phyloP scores from a whole-genome alignment of 2,329 filamentous ascomycete species.

The Delphinella strobiligena region DNA sequence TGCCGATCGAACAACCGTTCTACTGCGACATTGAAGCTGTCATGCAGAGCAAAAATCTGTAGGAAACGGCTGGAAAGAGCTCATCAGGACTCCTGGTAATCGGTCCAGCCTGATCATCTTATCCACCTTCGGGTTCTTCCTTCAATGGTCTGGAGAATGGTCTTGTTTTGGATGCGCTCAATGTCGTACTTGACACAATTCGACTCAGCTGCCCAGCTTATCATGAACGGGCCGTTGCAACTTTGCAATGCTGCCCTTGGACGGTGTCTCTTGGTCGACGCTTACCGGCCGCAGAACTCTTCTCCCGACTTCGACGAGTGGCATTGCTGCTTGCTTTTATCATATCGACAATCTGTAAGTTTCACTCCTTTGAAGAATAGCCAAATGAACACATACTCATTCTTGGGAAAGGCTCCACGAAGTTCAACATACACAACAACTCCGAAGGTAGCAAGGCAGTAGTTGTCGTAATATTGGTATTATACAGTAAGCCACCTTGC shows the following conservation, averaged over 20 bases:
- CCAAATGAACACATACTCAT: too few species aligned
- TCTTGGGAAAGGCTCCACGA: too few species aligned
- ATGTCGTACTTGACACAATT: conserved; percentile 21
- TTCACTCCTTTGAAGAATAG: too few species aligned
- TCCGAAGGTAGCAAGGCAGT: conserved; percentile 19
- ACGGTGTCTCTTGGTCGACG: conserved; percentile 23
- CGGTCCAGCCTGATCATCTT: conserved; percentile 42
- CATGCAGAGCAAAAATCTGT: conserved; percentile 35
- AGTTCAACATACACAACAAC: conserved; percentile 14
- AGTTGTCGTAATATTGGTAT: conserved; percentile 22
- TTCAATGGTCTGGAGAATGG: conserved; percentile 47
- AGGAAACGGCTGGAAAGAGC: conserved; percentile 32
- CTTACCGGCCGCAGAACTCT: conserved; percentile 22
- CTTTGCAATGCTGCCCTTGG: conserved; percentile 48
- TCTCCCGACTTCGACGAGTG: conserved; percentile 24
- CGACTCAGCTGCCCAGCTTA: conserved; percentile 23
- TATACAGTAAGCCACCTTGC: too few species aligned
- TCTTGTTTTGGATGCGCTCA: conserved; percentile 32
- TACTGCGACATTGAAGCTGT: conserved; percentile 34
- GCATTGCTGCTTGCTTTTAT: conserved; percentile 29
- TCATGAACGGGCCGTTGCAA: conserved; percentile 40
- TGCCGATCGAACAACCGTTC: too few species aligned
- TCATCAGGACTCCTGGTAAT: conserved; percentile 41
- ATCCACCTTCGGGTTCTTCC: conserved; percentile 43
- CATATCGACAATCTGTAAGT: conserved; percentile 29